Evolutionary conservation across 345 rosid species (phyloP), one percentile per base, ranked within the genome.

Genomic region (Gossypium ekmanianum): DNA sequence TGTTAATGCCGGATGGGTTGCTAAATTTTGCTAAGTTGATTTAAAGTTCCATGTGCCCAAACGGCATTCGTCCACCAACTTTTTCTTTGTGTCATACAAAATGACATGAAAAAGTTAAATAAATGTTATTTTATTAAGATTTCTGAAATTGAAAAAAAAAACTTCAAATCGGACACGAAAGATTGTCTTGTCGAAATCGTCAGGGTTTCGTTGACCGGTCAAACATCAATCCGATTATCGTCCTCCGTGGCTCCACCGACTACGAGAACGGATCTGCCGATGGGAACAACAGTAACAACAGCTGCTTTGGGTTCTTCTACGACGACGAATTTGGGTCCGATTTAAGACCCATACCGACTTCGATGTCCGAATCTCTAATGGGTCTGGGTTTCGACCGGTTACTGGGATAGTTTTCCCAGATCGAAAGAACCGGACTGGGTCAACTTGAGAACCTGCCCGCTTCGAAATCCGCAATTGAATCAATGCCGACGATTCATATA

Each of bases 391-490:
- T 79, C 39, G 76, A 75, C 26, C 64, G 72, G 58, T 29, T 79
- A 48, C 12, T 75, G 12, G 75, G 69, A 43, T 79, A 79, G 27
- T 75, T 79, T 3, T 61, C 59, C 22, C 82, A 68, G 77, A 54
- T 75, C 14, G 78, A 69, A 11, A 16, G 71, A 26, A 74, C 59
- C 39, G 81, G 75, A 66, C 11, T 56, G 29, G 78, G 76, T 27
- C 66, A 62, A 54, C 66, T 67, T 0, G 72, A 56, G 58, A 72
- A 78, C 11, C 72, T 72, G 29, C 82, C 82, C 2, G 82, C 82
- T 51, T 68, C 82, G 11, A 79, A 75, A 64, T 27, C 78, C 0
- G 74, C 82, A 45, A 75, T 75, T 58, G 82, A 75, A n/a, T 70
- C 82, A 1, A 69, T 79, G 72, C 82, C 82, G 66, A 70, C 58